A percentile compares a stretch with the other conserved stretches of the same genome.
These are phyloP conservation scores for Blastobotrys raffinosifermentans DNA, from an alignment of 1,139 yeast species.

Conservation along the genomic window DNA sequence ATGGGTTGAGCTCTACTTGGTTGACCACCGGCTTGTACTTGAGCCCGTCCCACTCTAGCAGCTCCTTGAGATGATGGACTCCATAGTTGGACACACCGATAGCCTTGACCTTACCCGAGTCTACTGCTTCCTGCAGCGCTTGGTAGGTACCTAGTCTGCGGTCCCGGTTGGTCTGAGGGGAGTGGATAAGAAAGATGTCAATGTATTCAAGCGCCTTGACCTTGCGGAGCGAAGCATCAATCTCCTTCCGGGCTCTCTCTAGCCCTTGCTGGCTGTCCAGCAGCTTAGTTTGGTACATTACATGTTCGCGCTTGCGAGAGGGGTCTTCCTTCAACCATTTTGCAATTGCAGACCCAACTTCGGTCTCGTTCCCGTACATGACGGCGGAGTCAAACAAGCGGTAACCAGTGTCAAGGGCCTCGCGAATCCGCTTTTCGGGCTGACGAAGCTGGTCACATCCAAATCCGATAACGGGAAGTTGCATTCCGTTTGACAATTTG, in stretches of 20 bases:
- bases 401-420: conserved; percentile 45
- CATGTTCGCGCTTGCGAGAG: conserved; percentile 40
- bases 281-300: conserved; percentile 51
- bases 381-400: conserved; percentile 67
- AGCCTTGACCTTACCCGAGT: conserved; percentile 30
- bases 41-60: conserved; percentile 31
- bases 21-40: conserved; percentile 41
- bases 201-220: conserved; percentile 66
- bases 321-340: conserved; percentile 50
- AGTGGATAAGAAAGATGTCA: conserved; percentile 77
- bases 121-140: conserved; percentile 18
- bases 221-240: conserved; percentile 58
- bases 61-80: conserved; percentile 33
- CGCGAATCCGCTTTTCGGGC: conserved; percentile 43
- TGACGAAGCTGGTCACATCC: too few species aligned
- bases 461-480: too few species aligned
- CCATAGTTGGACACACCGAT: conserved; percentile 42
- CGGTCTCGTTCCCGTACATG: conserved; percentile 54
- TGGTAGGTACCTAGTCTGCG: conserved; percentile 13
- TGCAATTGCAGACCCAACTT: conserved; percentile 46
- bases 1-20: conserved; percentile 49
- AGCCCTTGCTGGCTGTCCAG: conserved; percentile 50
- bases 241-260: conserved; percentile 47
- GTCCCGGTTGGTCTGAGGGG: conserved; percentile 48
- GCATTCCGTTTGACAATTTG: too few species aligned